Evolutionary conservation across 1,284 basidiomycete genomes (phyloP).

Genomic region (Microbotryum silenes-acaulis): DNA sequence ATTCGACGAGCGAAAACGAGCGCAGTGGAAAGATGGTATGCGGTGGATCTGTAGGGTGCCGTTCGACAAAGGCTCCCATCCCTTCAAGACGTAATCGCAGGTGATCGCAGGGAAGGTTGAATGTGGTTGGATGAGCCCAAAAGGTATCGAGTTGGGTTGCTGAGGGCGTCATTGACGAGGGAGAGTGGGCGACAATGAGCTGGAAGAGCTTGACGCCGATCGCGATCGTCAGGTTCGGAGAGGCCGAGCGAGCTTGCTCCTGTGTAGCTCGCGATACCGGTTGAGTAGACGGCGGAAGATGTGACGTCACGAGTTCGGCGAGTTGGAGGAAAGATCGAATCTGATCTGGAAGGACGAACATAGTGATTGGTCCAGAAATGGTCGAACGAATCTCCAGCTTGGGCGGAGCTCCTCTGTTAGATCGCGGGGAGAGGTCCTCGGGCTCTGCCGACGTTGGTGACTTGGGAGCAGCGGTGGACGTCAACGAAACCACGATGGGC

Average conservation of each 20-base stretch:
- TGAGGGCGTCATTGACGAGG: neutral
- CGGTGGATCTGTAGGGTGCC: neutral
- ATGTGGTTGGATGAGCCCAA: constrained; percentile 16
- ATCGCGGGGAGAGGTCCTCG: no score
- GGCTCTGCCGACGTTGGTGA: neutral
- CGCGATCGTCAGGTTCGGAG: neutral
- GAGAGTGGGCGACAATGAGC: neutral
- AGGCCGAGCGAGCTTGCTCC: neutral
- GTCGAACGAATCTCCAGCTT: neutral
- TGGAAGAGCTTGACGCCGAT: neutral
- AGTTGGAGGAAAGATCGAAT: neutral
- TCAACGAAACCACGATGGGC: constrained; percentile 3
- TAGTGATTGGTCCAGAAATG: neutral
- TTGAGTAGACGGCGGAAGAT: neutral
- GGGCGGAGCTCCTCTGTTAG: neutral
- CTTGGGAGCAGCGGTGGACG: neutral
- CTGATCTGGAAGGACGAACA: neutral
- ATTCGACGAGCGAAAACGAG: constrained; percentile 34
- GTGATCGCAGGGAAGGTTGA: constrained; percentile 36
- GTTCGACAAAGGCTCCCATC: constrained; percentile 28
- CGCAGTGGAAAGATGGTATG: constrained; percentile 35
- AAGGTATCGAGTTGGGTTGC: neutral
- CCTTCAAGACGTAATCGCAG: constrained; percentile 38
- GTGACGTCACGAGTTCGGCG: neutral
- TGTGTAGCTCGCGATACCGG: neutral